Evolutionary conservation across 805 yeast species (phyloP).

Genomic region (Candida pseudoglaebosa): DNA sequence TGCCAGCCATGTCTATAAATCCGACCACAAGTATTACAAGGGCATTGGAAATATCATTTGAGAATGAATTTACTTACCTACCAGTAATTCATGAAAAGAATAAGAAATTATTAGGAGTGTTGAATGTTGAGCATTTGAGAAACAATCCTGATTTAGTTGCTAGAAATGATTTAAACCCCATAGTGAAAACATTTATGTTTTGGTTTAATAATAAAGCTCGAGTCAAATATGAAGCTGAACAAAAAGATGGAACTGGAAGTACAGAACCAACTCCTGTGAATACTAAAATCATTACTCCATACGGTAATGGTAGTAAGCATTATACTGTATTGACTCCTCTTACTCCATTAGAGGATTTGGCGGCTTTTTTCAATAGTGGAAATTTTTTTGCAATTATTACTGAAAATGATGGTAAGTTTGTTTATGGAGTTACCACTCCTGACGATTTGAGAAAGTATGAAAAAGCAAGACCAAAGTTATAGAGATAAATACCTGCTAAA

Average conservation of each 20-base stretch:
- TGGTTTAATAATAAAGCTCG: constrained; percentile 40
- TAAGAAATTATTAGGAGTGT: constrained; percentile 46
- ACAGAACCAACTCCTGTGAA: constrained; percentile 16
- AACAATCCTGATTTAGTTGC: constrained; percentile 23
- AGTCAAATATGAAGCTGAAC: constrained; percentile 26
- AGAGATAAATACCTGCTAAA: constrained; percentile 3
- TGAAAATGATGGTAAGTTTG: constrained; percentile 48
- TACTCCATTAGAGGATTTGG: constrained; percentile 52
- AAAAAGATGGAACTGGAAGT: constrained; percentile 7
- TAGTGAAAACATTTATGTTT: constrained; percentile 34
- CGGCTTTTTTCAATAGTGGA: constrained; percentile 45
- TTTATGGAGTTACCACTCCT: constrained; percentile 56
- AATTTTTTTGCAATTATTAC: constrained; percentile 56
- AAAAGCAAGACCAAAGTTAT: constrained; percentile 40
- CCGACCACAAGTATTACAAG: constrained; percentile 45
- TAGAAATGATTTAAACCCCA: constrained; percentile 21
- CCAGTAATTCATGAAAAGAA: constrained; percentile 50
- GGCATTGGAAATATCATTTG: constrained; percentile 54
- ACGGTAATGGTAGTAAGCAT: constrained; percentile 23
- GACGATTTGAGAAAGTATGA: constrained; percentile 42
- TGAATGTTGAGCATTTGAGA: constrained; percentile 40
- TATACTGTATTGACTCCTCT: constrained; percentile 48
- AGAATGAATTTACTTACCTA: constrained; percentile 49
- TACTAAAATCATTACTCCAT: constrained; percentile 33
- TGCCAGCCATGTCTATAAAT: constrained; percentile 52